phyloP scores from a whole-genome alignment of 768 basidiomycete genomes.

The Coprinopsis marcescibilis region DNA sequence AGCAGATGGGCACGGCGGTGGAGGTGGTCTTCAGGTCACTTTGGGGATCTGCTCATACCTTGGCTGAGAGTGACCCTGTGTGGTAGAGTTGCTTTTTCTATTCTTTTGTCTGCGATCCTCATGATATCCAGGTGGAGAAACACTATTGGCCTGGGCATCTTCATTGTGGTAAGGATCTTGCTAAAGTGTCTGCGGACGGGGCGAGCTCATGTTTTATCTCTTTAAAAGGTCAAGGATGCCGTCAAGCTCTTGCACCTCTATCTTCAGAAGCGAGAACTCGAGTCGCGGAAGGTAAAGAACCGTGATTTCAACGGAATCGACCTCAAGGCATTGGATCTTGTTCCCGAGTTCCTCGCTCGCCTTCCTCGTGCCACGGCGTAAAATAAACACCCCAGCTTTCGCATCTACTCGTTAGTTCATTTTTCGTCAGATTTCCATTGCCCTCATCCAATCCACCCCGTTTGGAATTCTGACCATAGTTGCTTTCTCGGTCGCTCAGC shows the following conservation, averaged over 20 bases:
- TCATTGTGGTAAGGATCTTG: slow-evolving; percentile 47
- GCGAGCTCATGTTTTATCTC: not conserved
- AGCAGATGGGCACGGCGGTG: slow-evolving; percentile 23
- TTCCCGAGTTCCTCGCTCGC: not conserved
- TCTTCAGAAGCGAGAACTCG: slow-evolving; percentile 66
- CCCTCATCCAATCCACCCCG: too few species aligned
- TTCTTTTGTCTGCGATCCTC: too few species aligned
- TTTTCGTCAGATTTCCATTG: too few species aligned
- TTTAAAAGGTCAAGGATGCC: slow-evolving; percentile 35
- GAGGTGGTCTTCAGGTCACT: slow-evolving; percentile 40
- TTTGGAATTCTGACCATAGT: too few species aligned
- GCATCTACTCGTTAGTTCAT: too few species aligned
- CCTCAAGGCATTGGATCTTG: slow-evolving; percentile 54
- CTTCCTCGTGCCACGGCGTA: too few species aligned
- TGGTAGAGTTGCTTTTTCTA: slow-evolving; percentile 38
- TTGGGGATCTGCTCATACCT: slow-evolving; percentile 53
- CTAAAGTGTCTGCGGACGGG: not conserved
- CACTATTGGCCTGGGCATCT: slow-evolving; percentile 59
- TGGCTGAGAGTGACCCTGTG: slow-evolving; percentile 66
- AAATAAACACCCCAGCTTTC: too few species aligned
- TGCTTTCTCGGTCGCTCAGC: too few species aligned
- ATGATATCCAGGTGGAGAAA: slow-evolving; percentile 56
- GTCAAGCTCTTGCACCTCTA: slow-evolving; percentile 62
- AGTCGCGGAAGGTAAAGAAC: slow-evolving; percentile 62
- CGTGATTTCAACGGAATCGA: slow-evolving; percentile 74